Base-by-base conservation (phyloP, 257 asterid genomes). In the Ilex aquifolium region DNA sequence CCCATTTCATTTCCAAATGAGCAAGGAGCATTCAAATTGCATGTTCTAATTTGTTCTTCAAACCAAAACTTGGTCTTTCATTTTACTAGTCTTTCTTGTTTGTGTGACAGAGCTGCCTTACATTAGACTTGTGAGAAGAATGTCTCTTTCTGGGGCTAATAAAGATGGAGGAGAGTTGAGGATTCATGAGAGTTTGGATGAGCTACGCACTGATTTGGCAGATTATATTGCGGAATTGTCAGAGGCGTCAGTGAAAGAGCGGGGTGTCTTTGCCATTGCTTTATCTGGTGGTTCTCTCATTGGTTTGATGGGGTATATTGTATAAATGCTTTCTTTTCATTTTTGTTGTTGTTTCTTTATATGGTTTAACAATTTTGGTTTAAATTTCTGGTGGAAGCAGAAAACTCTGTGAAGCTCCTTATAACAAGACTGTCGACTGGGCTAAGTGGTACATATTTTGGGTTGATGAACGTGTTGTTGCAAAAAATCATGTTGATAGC, bases 341-440 rank as follows among this genome's bases (percentile, higher is more conserved):
- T 59, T 13, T 48, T 17, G 42, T 61, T 15, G 40, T 32, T 31
- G 51, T 54, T 46, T 21, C 29, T 52, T 7, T 71, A 31, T 55
- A 49, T 51, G 10, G 31, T 31, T 36, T 49, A 12, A 42, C 36
- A 44, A 3, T 57, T 63, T 57, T 60, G 16, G 11, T 52, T 55
- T 54, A 39, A 49, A 64, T 64, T 54, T 61, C 53, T 60, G 31
- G 36, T 6, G 57, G 62, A 14, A 65, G 78, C 92, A 92, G 99
- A 72, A 92, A 92, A 78, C 91, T 92, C 2, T 80, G 87, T 65
- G 96, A 82, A 71, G 88, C 95, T 14, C 99, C 99, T 70, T 92
- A 83, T 69, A 79, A 58, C 77, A 89, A 86, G 82, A 92, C 95
- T n/a, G 95, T 92, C 55, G 97, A 92, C 67, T 92, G 99, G 99